These are phyloP conservation scores for Xerocomellus dryophilus DNA, from an alignment of 768 basidiomycete genomes.

Conservation along the genomic window DNA sequence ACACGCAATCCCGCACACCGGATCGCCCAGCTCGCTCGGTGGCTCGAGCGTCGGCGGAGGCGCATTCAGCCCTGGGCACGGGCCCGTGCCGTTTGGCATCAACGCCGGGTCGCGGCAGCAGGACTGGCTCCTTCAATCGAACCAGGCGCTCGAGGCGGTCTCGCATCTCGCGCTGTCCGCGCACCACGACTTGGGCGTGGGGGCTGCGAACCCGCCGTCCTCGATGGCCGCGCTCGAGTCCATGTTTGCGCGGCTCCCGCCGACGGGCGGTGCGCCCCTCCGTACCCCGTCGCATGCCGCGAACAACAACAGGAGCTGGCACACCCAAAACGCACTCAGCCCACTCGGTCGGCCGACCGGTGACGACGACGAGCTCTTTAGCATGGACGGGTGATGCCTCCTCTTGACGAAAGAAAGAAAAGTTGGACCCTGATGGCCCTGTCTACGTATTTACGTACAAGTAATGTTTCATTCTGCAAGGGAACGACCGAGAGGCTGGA, in stretches of 20 bases:
- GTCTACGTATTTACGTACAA: slow-evolving; percentile 27
- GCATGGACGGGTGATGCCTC: slow-evolving; percentile 51
- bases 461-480: slow-evolving; percentile 27
- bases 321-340: slow-evolving; percentile 43
- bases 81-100: slow-evolving; percentile 30
- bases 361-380: slow-evolving; percentile 68
- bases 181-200: slow-evolving; percentile 20
- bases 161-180: slow-evolving; percentile 25
- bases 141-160: slow-evolving; percentile 22
- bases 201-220: too few species aligned
- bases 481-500: slow-evolving; percentile 28
- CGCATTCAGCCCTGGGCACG: slow-evolving; percentile 32
- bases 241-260: slow-evolving; percentile 50
- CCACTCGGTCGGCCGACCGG: slow-evolving; percentile 61
- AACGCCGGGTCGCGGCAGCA: slow-evolving; percentile 25
- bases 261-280: slow-evolving; percentile 21
- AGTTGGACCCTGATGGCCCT: slow-evolving; percentile 6
- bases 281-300: slow-evolving; percentile 28
- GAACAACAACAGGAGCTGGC: slow-evolving; percentile 33
- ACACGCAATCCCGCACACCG: slow-evolving; percentile 58
- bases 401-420: not conserved
- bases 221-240: slow-evolving; percentile 41
- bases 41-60: slow-evolving; percentile 24
- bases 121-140: slow-evolving; percentile 31
- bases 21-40: slow-evolving; percentile 36